Evolutionary conservation across 352 stramenopile species (phyloP).

Genomic region (Pythium graminicola): DNA sequence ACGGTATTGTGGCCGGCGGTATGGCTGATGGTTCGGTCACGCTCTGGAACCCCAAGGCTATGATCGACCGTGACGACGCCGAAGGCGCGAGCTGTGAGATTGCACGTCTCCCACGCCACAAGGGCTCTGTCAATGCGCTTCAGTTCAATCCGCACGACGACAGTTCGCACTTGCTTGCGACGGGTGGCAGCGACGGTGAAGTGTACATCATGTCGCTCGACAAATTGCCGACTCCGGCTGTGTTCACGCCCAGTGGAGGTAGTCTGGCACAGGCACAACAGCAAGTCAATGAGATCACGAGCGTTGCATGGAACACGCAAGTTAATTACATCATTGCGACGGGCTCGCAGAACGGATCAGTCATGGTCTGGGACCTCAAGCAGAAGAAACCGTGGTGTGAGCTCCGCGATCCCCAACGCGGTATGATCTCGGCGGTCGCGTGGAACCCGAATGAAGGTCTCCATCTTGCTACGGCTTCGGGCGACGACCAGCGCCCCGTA

Average conservation of each 20-base stretch:
- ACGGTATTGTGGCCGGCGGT: constrained; percentile 93
- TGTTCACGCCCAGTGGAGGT: constrained; percentile 85
- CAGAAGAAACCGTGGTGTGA: constrained; percentile 98
- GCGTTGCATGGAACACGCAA: constrained; percentile 96
- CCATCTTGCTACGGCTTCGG: constrained; percentile 95
- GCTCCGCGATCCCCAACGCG: constrained; percentile 85
- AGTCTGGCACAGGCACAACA: constrained; percentile 46
- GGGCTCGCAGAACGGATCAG: constrained; percentile 89
- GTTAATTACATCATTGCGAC: constrained; percentile 98
- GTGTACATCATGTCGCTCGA: constrained; percentile 95
- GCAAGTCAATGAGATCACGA: constrained; percentile 83
- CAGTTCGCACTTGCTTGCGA: constrained; percentile 90
- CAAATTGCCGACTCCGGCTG: constrained; percentile 80
- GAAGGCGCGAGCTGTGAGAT: constrained; percentile 51
- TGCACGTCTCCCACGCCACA: constrained; percentile 77
- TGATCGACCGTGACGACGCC: constrained; percentile 55
- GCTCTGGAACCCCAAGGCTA: constrained; percentile 92
- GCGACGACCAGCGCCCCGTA: constrained; percentile 93
- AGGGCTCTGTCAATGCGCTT: constrained; percentile 88
- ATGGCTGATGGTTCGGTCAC: constrained; percentile 96
- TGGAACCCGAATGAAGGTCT: constrained; percentile 98
- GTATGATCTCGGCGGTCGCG: constrained; percentile 88
- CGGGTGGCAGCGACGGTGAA: constrained; percentile 90
- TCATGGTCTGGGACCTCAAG: constrained; percentile 97
- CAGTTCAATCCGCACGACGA: constrained; percentile 95